Percentiles rank a stretch among this genome's conserved stretches.
Conservation (phyloP, 163 green algal species). For the Scenedesmus sp. region DNA sequence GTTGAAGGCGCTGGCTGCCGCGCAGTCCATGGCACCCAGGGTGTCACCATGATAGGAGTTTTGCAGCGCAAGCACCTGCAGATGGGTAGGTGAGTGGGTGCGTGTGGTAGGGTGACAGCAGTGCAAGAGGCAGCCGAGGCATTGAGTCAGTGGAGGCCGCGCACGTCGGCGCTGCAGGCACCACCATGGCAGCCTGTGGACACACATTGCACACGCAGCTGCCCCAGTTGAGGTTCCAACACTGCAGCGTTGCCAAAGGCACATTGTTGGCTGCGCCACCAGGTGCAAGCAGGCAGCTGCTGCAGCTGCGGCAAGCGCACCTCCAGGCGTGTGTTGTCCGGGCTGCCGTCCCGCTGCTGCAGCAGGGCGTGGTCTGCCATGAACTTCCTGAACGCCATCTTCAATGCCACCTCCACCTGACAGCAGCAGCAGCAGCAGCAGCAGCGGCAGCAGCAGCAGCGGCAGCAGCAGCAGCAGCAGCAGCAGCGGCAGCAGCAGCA, state of each 20-base stretch:
- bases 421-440: slow-evolving; percentile 55
- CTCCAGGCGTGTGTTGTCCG: slow-evolving; percentile 50
- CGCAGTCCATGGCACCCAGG: slow-evolving; percentile 94
- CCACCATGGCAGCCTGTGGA: neutral
- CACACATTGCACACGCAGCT: neutral
- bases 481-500: no score
- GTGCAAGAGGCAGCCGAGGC: neutral
- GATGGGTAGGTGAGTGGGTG: neutral
- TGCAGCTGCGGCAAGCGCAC: neutral
- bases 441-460: no score
- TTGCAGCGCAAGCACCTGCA: slow-evolving; percentile 85
- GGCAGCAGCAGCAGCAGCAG: no score
- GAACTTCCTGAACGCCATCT: slow-evolving; percentile 97
- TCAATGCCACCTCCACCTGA: slow-evolving; percentile 85
- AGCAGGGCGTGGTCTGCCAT: slow-evolving; percentile 64
- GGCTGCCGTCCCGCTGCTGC: neutral
- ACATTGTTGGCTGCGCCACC: neutral
- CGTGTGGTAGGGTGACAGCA: neutral
- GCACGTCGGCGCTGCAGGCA: neutral
- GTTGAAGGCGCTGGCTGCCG: slow-evolving; percentile 89
- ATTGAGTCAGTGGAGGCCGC: neutral
- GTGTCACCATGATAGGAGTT: slow-evolving; percentile 98
- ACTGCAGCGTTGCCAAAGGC: no score
- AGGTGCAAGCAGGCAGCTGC: neutral
- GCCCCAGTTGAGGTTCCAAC: neutral